Evolutionary conservation across 768 basidiomycete species (phyloP), one percentile per base, ranked within the genome.

Genomic region (Boletus sp.): DNA sequence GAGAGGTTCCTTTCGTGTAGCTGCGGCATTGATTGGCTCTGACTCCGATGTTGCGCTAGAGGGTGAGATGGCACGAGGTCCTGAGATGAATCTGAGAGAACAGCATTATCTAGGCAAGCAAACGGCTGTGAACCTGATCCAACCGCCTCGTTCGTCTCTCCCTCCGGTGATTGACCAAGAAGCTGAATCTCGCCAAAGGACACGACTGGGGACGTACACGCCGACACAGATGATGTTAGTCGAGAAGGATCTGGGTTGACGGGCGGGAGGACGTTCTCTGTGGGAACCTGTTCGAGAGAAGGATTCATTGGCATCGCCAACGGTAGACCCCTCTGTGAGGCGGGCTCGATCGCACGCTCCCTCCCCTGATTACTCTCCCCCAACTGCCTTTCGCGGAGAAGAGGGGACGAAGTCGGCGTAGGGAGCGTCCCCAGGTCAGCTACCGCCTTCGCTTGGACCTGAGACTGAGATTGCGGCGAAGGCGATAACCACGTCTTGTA

Each of bases 351-450:
- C 7, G 39, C 55, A 21, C 19, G 35, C 4, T 38, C 56, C 46
- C 58, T 57, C 4, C 54, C 56, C 33, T 58, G 54, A 2, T 21
- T 33, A 30, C 40, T 43, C 7, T n/a, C 30, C 15, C 45, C 43
- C 3, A 58, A 14, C 5, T 9, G 39, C 17, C 38, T 52, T 25
- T 7, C 23, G 8, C 15, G 33, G 5, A 41, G 30, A 15, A 52
- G 42, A 30, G 66, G 70, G 4, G 68, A 70, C 7, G 68, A 64
- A 8, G 48, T 51, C 7, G 70, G 69, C n/a, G 64, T 71, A 25
- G 56, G 64, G 17, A 68, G 53, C 9, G 43, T 51, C 7, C 50
- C 52, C 9, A 32, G 11, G 11, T 54, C 54, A 23, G 14, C 21
- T 38, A 47, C 35, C 1, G 23, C 23, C n/a, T 33, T 47, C 6